phyloP scores from a whole-genome alignment of 805 yeast genomes.

The Lachancea mirantina region DNA sequence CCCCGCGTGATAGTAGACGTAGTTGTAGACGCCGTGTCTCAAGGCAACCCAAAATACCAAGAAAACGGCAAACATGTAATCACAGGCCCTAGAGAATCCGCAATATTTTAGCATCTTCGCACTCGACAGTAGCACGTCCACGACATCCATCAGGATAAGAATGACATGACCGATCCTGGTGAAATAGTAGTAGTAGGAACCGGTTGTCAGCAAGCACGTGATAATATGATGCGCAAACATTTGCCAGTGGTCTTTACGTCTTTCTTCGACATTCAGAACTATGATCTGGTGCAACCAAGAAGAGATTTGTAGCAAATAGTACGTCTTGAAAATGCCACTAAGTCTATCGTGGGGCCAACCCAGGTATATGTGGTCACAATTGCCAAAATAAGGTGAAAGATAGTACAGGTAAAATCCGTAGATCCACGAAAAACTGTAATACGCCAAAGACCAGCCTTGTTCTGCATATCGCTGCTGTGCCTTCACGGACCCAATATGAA shows the following conservation, averaged over 20 bases:
- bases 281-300: slow-evolving; percentile 77
- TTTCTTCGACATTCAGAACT: slow-evolving; percentile 68
- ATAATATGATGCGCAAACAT: slow-evolving; percentile 88
- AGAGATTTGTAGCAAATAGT: slow-evolving; percentile 66
- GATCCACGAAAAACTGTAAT: slow-evolving; percentile 48
- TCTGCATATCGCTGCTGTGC: slow-evolving; percentile 69
- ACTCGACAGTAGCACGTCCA: slow-evolving; percentile 59
- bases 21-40: slow-evolving; percentile 70
- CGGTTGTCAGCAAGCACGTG: slow-evolving; percentile 57
- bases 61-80: slow-evolving; percentile 59
- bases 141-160: slow-evolving; percentile 74
- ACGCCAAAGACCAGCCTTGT: slow-evolving; percentile 72
- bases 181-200: slow-evolving; percentile 68
- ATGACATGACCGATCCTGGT: slow-evolving; percentile 74
- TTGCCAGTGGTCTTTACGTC: slow-evolving; percentile 75
- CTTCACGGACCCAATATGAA: slow-evolving; percentile 42
- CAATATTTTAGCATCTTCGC: slow-evolving; percentile 77
- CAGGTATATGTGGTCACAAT: slow-evolving; percentile 50
- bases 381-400: slow-evolving; percentile 50
- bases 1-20: slow-evolving; percentile 54
- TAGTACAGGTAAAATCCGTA: slow-evolving; percentile 53
- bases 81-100: slow-evolving; percentile 55
- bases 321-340: slow-evolving; percentile 47
- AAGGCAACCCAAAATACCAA: slow-evolving; percentile 60
- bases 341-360: slow-evolving; percentile 72